Conservation (phyloP, 345 rosid genomes). For the Chamaenerion angustifolium region DNA sequence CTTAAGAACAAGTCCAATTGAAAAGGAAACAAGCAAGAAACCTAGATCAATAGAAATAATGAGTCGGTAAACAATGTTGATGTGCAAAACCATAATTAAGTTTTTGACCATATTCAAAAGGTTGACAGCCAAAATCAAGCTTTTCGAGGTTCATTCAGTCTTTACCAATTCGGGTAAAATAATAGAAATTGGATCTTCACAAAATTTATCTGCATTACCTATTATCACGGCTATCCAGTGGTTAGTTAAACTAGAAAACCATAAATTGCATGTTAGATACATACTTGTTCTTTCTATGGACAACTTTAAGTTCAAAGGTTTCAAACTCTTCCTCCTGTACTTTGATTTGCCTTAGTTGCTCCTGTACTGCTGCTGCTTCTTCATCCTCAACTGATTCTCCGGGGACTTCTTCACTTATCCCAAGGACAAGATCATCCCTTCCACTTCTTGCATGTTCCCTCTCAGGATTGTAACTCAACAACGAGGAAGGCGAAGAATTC, state of each 20-base stretch:
- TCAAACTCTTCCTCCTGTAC: conserved; percentile 98
- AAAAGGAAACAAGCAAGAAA: neutral
- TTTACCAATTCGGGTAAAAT: too few species aligned
- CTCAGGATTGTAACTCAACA: conserved; percentile 52
- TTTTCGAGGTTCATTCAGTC: too few species aligned
- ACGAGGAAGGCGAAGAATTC: conserved; percentile 51
- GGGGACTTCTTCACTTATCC: conserved; percentile 50
- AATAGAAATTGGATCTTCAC: too few species aligned
- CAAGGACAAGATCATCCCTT: conserved; percentile 34
- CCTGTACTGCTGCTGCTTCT: conserved; percentile 90
- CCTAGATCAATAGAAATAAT: neutral
- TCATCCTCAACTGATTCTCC: conserved; percentile 77
- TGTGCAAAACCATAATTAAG: too few species aligned
- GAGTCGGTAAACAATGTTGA: neutral
- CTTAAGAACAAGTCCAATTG: neutral
- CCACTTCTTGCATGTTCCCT: conserved; percentile 38
- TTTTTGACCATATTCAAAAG: too few species aligned
- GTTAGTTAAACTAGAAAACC: too few species aligned
- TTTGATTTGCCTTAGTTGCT: conserved; percentile 94
- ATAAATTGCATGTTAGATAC: conserved; percentile 5
- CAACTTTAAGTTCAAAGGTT: conserved; percentile 91
- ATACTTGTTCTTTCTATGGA: conserved; percentile 95
- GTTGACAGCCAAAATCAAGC: too few species aligned
- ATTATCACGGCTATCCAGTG: too few species aligned
- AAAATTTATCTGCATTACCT: too few species aligned